Evolutionary conservation across 495 filamentous ascomycete genomes (phyloP), one percentile per base, ranked within the genome.

Genomic region (Cryomyces minteri): DNA sequence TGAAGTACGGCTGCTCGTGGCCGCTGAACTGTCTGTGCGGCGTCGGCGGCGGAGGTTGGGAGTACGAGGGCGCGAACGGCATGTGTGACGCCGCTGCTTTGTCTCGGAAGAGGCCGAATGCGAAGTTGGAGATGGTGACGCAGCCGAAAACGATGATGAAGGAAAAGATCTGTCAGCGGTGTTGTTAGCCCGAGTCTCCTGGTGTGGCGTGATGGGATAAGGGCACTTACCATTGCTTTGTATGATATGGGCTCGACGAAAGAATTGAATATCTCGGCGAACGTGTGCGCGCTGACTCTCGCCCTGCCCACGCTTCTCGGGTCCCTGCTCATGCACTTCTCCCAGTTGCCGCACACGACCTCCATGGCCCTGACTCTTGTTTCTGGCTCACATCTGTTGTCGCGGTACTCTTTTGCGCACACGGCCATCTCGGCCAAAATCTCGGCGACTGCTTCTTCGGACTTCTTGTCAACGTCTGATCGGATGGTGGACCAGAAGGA

Each of bases 251-350:
- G 70, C 58, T 84, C 75, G 32, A 82, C 70, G 51, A 83, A 82
- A 47, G 62, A 66, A 52, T 82, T 82, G 53, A 84, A 75, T 30
- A 88, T 93, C 55, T 79, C 77, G 43, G 79, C 88, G 69, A 85
- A 84, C 0, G 81, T 85, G 36, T 74, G 67, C n/a, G 83, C 82
- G 40, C 70, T 74, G 31, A 88, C 67, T 47, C 68, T 71, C 8
- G 80, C 80, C 4, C 77, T 66, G 6, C 73, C 79, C 25, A 86
- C 73, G 45, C 69, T 69, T 11, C 66, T 58, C 11, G 81, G 73
- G 54, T 88, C 79, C 8, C 67, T 70, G 43, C 82, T 72, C 88
- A 95, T 95, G 58, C 90, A 98, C 4, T 63, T 63, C 46, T 79
- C 75, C 90, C 88, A 96, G 37, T 74, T 70, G 32, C 76, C 69